phyloP scores from a whole-genome alignment of 306 rosid genomes.

The Gynostemma pentaphyllum region DNA sequence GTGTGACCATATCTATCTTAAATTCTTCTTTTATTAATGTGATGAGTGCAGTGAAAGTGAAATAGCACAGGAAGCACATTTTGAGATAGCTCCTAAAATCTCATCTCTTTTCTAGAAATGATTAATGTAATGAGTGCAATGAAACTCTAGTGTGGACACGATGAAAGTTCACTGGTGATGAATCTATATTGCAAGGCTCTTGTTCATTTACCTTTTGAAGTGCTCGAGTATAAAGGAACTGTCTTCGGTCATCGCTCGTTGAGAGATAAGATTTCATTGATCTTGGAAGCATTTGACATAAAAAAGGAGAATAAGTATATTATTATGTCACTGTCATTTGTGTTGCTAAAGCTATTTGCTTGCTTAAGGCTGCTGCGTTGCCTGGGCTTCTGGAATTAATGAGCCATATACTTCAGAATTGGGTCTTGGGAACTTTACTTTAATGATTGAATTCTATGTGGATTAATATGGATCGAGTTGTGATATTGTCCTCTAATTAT shows the following conservation, averaged over 20 bases:
- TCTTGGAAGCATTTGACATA: neutral
- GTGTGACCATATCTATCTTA: neutral
- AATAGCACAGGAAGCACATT: too few relatives aligned
- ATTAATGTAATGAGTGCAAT: neutral
- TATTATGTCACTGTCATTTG: neutral
- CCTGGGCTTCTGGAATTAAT: slow-evolving; percentile 2
- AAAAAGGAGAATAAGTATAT: neutral
- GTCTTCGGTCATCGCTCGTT: neutral
- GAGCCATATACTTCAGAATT: slow-evolving; percentile 2
- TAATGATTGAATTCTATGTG: too few relatives aligned
- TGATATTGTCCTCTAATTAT: too few relatives aligned
- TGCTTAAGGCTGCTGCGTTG: neutral
- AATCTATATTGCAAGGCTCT: neutral
- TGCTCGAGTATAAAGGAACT: neutral
- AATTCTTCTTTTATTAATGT: neutral
- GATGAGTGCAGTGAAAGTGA: neutral
- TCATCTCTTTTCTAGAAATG: neutral
- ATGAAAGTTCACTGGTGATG: neutral
- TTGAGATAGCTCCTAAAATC: too few relatives aligned
- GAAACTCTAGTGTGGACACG: neutral
- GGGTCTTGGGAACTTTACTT: slow-evolving; percentile 10
- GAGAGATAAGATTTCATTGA: neutral
- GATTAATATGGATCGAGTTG: too few relatives aligned
- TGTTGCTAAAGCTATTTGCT: neutral
- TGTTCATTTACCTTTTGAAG: neutral